Evolutionary conservation across 441 rosid genomes (phyloP), one percentile per base, ranked within the genome.

Genomic region (Eutrema salsugineum): DNA sequence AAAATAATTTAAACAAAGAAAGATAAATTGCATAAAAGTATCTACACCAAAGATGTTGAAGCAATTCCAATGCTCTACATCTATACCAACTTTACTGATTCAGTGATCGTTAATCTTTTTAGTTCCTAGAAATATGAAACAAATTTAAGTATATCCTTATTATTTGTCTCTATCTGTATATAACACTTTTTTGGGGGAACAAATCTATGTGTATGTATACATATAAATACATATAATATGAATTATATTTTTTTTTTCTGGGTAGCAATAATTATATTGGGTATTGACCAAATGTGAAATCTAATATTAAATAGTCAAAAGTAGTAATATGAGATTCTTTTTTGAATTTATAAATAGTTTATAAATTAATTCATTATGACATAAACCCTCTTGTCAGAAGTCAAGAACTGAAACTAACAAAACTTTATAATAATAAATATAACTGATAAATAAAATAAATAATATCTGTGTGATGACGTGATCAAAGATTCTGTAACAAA

Each of bases 401-500:
- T 77, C 72, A 70, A 59, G 68, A 70, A 77, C 68, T 71, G 67
- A 76, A 76, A 77, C 77, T 77, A 63, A 33, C 42, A 66, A 51
- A 71, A 66, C 32, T 67, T 63, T 48, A 28, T 24, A 50, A 39
- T 30, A 32, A 28, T 42, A 71, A 78, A 84, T 12, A 61, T 58
- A 81, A 80, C 76, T 72, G 35, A 19, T 36, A 56, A 47, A 51
- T 51, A 30, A 75, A 71, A 78, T 11, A 69, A 42, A 51, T 58
- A 51, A 77, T 75, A 86, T 84, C 79, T 82, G 73, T 39, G 73
- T 72, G 79, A 77, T 89, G 96, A 89, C 88, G 89, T 83, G 82
- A 83, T 86, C 80, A 86, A 83, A 88, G 91, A 89, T 91, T 88
- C 87, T 81, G 67, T 70, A 80, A 62, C 81, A 64, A 70, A 75